Base-by-base conservation (phyloP, 805 yeast genomes). In the Candida sonorensis region DNA sequence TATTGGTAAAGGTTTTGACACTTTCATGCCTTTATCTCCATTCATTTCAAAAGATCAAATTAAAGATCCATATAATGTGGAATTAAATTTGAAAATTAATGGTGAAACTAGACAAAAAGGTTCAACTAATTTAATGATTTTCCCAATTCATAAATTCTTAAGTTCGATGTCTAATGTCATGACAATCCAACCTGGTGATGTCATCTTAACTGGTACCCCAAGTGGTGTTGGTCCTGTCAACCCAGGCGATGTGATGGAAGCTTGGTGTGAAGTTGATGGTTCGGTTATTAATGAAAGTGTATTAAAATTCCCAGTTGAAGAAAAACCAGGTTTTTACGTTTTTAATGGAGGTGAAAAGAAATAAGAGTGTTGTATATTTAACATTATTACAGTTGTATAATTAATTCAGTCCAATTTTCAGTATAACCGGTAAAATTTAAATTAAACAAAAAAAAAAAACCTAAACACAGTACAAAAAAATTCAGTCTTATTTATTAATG, bases 1-100 rank as follows among this genome's bases (percentile, higher is more conserved):
- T 4, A 85, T 87, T 43, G 95, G 92, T 22, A 92, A 92, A 55
- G 98, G 98, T 0, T 90, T 87, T 56, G 99, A 92, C 52, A 90
- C 98, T 0, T 92, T 92, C 57, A 67, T 84, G 54, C 99, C 99
- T 2, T 53, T 92, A n/a, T 80, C 94, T 7, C 58, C 64, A 14
- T 74, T 77, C 43, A 79, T 92, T 34, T 73, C 88, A 8, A 81
- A 82, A 48, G 55, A 53, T 1, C 53, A 66, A 39, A 75, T 92
- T 34, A 69, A 77, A 5, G 83, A 81, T 47, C 94, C 94, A 4
- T 79, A 82, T 50, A 69, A 79, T 22, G 87, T 77, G 10, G 68
- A 67, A 37, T 66, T 81, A 50, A 60, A 64, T 34, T 68, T 86
- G 38, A 68, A 67, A 17, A 75, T 92, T 40, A 90, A 92, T 55